Evolutionary conservation across 768 basidiomycete species (phyloP).

Genomic region (Suillus alpinus): DNA sequence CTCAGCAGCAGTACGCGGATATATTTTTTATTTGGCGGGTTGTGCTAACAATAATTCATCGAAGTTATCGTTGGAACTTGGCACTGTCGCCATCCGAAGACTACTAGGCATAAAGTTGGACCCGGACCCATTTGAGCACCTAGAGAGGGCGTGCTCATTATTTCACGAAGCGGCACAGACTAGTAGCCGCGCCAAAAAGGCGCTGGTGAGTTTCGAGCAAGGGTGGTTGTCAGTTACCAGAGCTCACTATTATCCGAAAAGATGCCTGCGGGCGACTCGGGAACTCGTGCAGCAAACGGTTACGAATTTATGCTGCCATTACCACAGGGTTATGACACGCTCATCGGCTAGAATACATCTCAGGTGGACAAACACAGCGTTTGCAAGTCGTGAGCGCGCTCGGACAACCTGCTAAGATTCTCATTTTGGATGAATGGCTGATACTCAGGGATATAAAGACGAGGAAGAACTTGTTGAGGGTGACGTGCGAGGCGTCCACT

Average conservation of each 20-base stretch:
- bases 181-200: constrained; percentile 48
- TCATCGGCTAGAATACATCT: too few relatives aligned
- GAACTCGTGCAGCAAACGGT: too few relatives aligned
- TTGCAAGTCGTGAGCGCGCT: too few relatives aligned
- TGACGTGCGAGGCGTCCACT: too few relatives aligned
- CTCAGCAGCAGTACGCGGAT: constrained; percentile 45
- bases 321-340: too few relatives aligned
- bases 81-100: constrained; percentile 50
- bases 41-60: background rate
- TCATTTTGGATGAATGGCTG: too few relatives aligned
- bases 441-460: too few relatives aligned
- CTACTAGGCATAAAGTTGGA: constrained; percentile 41
- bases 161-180: constrained; percentile 44
- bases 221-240: background rate
- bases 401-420: too few relatives aligned
- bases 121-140: constrained; percentile 44
- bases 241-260: background rate
- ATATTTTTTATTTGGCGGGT: background rate
- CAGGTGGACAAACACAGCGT: too few relatives aligned
- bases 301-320: too few relatives aligned
- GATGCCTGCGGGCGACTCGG: too few relatives aligned
- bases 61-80: constrained; percentile 55
- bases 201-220: constrained; percentile 36
- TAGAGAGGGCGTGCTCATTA: constrained; percentile 45
- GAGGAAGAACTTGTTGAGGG: too few relatives aligned